Percentiles rank a stretch among this genome's conserved stretches.
phyloP scores from a whole-genome alignment of 345 rosid species.

The Salix suchowensis region DNA sequence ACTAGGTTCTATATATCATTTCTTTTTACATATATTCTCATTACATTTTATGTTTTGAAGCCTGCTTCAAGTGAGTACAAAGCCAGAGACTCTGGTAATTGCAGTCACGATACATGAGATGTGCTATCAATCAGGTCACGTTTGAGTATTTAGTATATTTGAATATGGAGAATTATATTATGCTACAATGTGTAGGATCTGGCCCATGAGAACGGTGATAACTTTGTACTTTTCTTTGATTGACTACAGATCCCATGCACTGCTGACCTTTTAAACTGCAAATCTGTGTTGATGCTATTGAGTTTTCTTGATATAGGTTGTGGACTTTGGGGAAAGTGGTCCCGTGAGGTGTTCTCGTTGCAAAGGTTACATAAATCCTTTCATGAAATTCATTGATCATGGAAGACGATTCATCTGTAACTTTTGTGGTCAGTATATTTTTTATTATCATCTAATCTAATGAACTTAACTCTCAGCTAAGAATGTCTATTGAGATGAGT shows the following conservation, averaged over 20 bases:
- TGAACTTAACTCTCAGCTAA: background rate
- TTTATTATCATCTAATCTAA: background rate
- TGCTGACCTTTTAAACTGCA: slow-evolving; percentile 9
- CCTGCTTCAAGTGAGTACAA: slow-evolving; percentile 13
- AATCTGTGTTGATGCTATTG: background rate
- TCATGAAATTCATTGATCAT: slow-evolving; percentile 86
- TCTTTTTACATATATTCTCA: background rate
- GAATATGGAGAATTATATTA: background rate
- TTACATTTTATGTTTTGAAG: background rate
- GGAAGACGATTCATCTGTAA: slow-evolving; percentile 85
- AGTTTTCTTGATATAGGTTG: slow-evolving; percentile 38
- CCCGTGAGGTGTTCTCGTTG: slow-evolving; percentile 93
- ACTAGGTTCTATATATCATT: background rate
- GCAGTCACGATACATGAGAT: slow-evolving; percentile 25
- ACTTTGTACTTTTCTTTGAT: background rate
- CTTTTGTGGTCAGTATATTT: slow-evolving; percentile 41
- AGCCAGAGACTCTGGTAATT: slow-evolving; percentile 18
- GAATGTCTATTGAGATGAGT: background rate
- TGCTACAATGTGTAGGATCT: background rate
- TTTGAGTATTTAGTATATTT: background rate
- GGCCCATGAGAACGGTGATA: background rate
- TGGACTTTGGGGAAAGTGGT: slow-evolving; percentile 90
- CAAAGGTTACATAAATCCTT: slow-evolving; percentile 93
- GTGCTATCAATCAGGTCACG: slow-evolving; percentile 21
- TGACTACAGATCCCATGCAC: slow-evolving; percentile 19